Conservation (phyloP, 164 flowering plant genomes). For the Sedum album region DNA sequence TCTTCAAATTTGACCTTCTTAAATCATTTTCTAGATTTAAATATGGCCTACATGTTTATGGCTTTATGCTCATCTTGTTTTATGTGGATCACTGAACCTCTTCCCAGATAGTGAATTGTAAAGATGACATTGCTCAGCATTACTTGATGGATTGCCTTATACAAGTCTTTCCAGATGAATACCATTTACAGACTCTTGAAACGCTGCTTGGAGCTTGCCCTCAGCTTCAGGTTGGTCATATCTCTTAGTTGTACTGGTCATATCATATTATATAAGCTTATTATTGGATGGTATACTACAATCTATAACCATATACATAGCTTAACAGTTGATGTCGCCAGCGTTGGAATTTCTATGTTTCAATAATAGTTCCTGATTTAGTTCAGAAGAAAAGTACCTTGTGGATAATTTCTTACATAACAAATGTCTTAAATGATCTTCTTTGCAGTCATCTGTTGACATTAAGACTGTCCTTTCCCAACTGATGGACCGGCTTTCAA, state of each 20-base stretch:
- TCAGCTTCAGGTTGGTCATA: slow-evolving; percentile 79
- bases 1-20: not conserved
- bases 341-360: not conserved
- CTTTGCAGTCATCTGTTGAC: slow-evolving; percentile 79
- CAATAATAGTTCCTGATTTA: not conserved
- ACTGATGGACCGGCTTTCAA: slow-evolving; percentile 91
- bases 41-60: not conserved
- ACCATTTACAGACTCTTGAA: slow-evolving; percentile 96
- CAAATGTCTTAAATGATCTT: not conserved
- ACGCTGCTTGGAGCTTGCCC: slow-evolving; percentile 87
- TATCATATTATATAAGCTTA: not conserved
- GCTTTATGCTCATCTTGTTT: not conserved
- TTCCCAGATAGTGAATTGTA: slow-evolving; percentile 86
- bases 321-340: not conserved
- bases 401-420: not conserved
- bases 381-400: not conserved
- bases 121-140: slow-evolving; percentile 90
- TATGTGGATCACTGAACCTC: not conserved
- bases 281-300: not conserved
- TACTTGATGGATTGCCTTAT: slow-evolving; percentile 98
- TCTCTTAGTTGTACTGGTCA: not conserved
- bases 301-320: not conserved
- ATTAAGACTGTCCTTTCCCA: slow-evolving; percentile 86
- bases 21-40: not conserved
- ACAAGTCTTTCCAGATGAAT: slow-evolving; percentile 98